Conservation (phyloP, 2,329 filamentous ascomycete genomes). For the Torrubiellomyces zombiae region DNA sequence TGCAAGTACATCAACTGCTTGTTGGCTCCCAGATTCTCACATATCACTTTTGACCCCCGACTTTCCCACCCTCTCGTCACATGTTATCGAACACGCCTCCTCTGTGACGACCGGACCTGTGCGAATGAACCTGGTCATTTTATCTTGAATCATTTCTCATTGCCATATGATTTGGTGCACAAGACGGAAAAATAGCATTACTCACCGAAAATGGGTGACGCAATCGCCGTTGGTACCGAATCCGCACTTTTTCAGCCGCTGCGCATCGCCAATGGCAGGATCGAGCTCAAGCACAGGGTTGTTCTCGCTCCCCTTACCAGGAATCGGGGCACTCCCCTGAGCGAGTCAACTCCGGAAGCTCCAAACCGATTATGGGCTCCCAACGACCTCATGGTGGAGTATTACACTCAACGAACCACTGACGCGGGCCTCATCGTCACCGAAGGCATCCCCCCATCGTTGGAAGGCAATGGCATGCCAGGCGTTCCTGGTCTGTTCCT, state of each 20-base stretch:
- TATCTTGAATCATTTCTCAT: too few relatives aligned
- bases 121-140: too few relatives aligned
- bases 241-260: constrained; percentile 17
- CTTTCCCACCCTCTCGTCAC: too few relatives aligned
- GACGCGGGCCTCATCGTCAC: constrained; percentile 24
- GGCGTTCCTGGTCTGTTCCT: constrained; percentile 43
- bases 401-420: constrained; percentile 26
- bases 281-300: constrained; percentile 32
- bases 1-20: too few relatives aligned
- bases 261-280: constrained; percentile 22
- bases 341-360: constrained; percentile 24
- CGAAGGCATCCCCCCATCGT: constrained; percentile 30
- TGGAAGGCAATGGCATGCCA: constrained; percentile 18
- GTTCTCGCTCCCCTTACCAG: constrained; percentile 35
- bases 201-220: constrained; percentile 4
- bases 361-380: constrained; percentile 31
- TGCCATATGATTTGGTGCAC: too few relatives aligned
- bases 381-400: constrained; percentile 21
- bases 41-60: too few relatives aligned
- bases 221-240: constrained; percentile 1
- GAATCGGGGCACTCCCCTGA: constrained; percentile 29
- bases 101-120: too few relatives aligned
- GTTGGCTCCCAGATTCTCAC: too few relatives aligned
- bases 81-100: too few relatives aligned
- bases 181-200: not conserved